phyloP scores from a whole-genome alignment of 1,284 basidiomycete genomes.

The Cystobasidium slooffiae region DNA sequence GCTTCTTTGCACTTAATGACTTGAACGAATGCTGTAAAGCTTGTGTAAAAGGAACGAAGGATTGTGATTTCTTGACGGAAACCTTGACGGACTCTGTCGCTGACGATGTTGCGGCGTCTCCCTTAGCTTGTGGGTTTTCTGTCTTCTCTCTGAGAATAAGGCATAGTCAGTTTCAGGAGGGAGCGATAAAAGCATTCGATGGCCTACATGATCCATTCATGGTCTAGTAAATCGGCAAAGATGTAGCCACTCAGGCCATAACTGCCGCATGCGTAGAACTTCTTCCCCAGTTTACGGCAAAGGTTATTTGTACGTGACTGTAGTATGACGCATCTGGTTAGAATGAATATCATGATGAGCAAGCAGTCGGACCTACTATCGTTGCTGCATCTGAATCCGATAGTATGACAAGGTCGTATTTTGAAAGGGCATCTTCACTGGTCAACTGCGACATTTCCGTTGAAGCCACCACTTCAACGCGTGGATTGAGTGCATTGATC shows the following conservation, averaged over 20 bases:
- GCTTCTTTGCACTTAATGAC: slow-evolving; percentile 69
- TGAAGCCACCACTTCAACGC: slow-evolving; percentile 76
- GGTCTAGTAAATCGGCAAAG: slow-evolving; percentile 85
- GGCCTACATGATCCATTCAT: slow-evolving; percentile 81
- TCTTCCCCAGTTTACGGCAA: slow-evolving; percentile 71
- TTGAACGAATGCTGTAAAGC: slow-evolving; percentile 65
- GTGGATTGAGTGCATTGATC: slow-evolving; percentile 87
- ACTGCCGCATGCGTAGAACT: slow-evolving; percentile 84
- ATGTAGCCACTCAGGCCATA: slow-evolving; percentile 93
- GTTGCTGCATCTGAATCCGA: slow-evolving; percentile 57
- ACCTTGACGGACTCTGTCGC: slow-evolving; percentile 55
- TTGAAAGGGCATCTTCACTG: slow-evolving; percentile 56
- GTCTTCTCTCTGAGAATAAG: slow-evolving; percentile 50
- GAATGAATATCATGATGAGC: too few species aligned
- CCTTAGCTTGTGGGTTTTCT: slow-evolving; percentile 65
- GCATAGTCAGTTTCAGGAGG: background rate
- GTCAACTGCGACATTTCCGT: slow-evolving; percentile 57
- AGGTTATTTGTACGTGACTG: slow-evolving; percentile 77
- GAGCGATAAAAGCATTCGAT: background rate
- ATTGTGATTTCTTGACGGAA: slow-evolving; percentile 68
- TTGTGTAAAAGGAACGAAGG: slow-evolving; percentile 69
- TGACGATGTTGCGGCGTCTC: slow-evolving; percentile 65
- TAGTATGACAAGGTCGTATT: slow-evolving; percentile 57
- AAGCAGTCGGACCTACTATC: slow-evolving; percentile 73
- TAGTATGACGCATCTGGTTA: background rate